Evolutionary conservation across 1,139 yeast species (phyloP), one percentile per base, ranked within the genome.

Genomic region (Komagataea norvegica): DNA sequence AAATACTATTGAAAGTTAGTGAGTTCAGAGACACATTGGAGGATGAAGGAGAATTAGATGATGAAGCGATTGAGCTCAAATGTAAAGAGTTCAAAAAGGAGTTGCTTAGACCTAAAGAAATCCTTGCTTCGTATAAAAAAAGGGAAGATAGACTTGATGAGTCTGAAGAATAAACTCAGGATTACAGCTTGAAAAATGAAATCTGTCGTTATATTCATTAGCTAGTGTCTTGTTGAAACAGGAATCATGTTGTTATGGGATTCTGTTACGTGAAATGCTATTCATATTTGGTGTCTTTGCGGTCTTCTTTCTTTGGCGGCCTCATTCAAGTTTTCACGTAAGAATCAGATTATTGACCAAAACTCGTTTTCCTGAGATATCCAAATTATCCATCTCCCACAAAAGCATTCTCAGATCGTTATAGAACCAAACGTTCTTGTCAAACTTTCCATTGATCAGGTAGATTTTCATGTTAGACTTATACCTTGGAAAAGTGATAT

Each of bases 381-480:
- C 34, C 7, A 40, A 32, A 30, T 51, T 41, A 34, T 53, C 43
- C 25, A 49, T 29, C 36, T 59, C 63, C 58, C 59, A 53, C 10
- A 51, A 31, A 9, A 58, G 41, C 57, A 56, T 55, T 43, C 58
- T 45, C 33, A 46, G 33, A 39, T 59, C 62, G 23, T 55, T 55
- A 38, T 58, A 59, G 32, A 59, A 45, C 39, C 59, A 47, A 26
- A 54, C 42, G 22, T 52, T 46, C 33, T 42, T 44, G 11, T 44
- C 47, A 17, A 44, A 49, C 14, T 35, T 37, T 13, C 57, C 48
- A 18, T 42, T 47, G 11, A 67, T 40, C 33, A 68, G 32, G 37
- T 64, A 68, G 8, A 68, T 51, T 44, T 65, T 67, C 73, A 68
- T 68, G 26, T 63, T 63, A 27, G 70, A 56, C 42, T 68, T 68